These are phyloP conservation scores for Chrysoporthe cubensis DNA, from an alignment of 2,329 filamentous ascomycete genomes.

Conservation along the genomic window DNA sequence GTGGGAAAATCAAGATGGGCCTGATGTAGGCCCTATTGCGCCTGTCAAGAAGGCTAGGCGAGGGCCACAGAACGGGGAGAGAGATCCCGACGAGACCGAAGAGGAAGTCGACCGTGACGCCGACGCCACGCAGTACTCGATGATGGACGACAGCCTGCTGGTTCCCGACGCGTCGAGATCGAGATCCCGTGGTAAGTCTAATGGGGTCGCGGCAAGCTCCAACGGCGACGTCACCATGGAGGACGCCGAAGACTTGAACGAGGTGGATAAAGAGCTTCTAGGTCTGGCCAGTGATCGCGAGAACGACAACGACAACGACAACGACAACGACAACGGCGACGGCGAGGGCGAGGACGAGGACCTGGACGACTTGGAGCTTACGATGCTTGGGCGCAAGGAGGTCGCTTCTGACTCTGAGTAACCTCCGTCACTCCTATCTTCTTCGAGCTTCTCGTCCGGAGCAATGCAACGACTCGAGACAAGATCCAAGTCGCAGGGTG, in stretches of 20 bases:
- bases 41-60: conserved; percentile 47
- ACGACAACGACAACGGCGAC: conserved; percentile 50
- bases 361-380: conserved; percentile 44
- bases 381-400: conserved; percentile 39
- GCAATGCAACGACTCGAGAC: too few relatives aligned
- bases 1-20: conserved; percentile 62
- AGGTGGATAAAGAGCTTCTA: conserved; percentile 57
- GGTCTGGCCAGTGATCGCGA: conserved; percentile 51
- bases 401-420: conserved; percentile 40
- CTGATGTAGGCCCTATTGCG: conserved; percentile 51
- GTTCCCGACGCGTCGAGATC: conserved; percentile 8
- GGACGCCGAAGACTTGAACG: conserved; percentile 53
- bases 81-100: conserved; percentile 40
- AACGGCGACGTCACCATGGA: conserved; percentile 51
- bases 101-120: conserved; percentile 40
- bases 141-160: conserved; percentile 26
- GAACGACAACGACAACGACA: conserved; percentile 46
- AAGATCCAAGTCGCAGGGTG: too few relatives aligned
- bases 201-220: conserved; percentile 27
- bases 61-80: conserved; percentile 34
- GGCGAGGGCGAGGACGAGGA: conserved; percentile 52
- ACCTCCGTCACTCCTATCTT: not conserved
- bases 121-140: conserved; percentile 31
- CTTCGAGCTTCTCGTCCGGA: not conserved
- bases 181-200: conserved; percentile 16